Conservation (phyloP, 176 grass and related monocot genomes). For the Oryza glaberrima region DNA sequence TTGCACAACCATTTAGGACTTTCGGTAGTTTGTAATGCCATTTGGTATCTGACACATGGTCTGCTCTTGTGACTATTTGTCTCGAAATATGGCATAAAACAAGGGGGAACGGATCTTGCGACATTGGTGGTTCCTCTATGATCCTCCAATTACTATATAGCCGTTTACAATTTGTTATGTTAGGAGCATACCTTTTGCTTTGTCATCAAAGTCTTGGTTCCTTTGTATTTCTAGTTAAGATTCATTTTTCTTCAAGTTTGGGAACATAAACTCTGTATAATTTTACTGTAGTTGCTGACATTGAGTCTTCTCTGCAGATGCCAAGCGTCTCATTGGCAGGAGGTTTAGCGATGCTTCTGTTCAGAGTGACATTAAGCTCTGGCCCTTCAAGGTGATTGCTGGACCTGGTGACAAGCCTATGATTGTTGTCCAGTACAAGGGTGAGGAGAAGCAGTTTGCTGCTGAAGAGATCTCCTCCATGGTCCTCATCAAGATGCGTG, state of each 20-base stretch:
- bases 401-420: conserved; percentile 34
- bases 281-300: neutral
- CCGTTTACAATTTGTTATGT: neutral
- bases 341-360: conserved; percentile 30
- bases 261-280: neutral
- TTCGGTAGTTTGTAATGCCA: neutral
- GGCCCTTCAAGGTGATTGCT: conserved; percentile 34
- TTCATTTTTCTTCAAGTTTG: neutral
- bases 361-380: conserved; percentile 31
- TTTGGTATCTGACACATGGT: conserved; percentile 24
- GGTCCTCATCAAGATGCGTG: conserved; percentile 39
- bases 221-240: neutral
- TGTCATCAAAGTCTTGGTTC: neutral
- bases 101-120: conserved; percentile 9
- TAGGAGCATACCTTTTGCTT: neutral
- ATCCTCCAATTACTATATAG: conserved; percentile 23
- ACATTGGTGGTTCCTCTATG: conserved; percentile 17
- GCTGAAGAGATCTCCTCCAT: conserved; percentile 35
- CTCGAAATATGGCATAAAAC: conserved; percentile 31
- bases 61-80: neutral
- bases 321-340: conserved; percentile 20
- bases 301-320: neutral
- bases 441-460: conserved; percentile 38
- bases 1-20: neutral
- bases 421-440: conserved; percentile 34